Conservation (phyloP, 176 grass and related monocot genomes). For the Musa beccarii region DNA sequence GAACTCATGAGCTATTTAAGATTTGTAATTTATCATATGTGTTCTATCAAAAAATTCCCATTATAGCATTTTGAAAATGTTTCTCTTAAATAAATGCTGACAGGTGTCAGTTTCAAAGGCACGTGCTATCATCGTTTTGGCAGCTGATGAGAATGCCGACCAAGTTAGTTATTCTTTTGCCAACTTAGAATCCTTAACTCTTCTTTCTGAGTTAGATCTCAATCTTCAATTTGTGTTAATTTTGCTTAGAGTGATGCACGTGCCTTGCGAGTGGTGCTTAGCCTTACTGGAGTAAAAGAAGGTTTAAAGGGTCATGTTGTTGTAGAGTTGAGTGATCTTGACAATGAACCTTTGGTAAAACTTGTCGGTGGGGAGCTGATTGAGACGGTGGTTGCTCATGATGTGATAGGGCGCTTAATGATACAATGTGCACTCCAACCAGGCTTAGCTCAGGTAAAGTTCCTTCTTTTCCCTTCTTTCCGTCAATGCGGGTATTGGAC, state of each 20-base stretch:
- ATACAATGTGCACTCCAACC: constrained; percentile 99
- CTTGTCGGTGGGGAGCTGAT: constrained; percentile 88
- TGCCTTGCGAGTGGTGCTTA: constrained; percentile 90
- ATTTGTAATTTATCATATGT: constrained; percentile 9
- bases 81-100: constrained; percentile 11
- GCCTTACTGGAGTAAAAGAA: constrained; percentile 94
- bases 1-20: not conserved
- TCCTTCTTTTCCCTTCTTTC: not conserved
- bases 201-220: not conserved
- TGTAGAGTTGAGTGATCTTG: constrained; percentile 97
- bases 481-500: not conserved
- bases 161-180: constrained; percentile 54
- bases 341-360: constrained; percentile 98
- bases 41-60: constrained; percentile 11
- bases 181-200: not conserved
- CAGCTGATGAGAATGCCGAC: constrained; percentile 96
- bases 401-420: constrained; percentile 98
- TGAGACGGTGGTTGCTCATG: constrained; percentile 97
- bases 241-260: constrained; percentile 71
- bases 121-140: constrained; percentile 92
- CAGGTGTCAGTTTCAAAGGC: constrained; percentile 99
- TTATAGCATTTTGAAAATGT: constrained; percentile 22
- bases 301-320: constrained; percentile 88
- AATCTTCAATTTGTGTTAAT: not conserved
- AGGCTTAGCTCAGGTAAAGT: constrained; percentile 82